A percentile compares a stretch with the other conserved stretches of the same genome.
Evolutionary conservation across 2,329 filamentous ascomycete species (phyloP).

Genomic region (Orbilia oligospora): DNA sequence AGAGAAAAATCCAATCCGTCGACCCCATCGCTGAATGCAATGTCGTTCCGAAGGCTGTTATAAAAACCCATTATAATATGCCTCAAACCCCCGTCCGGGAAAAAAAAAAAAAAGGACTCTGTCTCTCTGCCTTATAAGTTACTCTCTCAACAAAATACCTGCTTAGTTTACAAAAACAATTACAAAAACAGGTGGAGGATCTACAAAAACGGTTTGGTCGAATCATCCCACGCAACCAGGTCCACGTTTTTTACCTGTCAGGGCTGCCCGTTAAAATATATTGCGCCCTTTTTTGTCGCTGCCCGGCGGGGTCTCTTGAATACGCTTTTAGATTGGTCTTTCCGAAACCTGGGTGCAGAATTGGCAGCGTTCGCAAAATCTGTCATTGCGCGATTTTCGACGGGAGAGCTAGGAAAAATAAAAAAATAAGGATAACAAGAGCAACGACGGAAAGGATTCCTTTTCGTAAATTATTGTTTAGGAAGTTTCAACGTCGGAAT

Average conservation of each 20-base stretch:
- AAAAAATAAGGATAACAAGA: neutral
- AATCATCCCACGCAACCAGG: conserved; percentile 59
- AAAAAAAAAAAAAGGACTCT: conserved; percentile 4
- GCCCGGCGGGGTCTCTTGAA: conserved; percentile 8
- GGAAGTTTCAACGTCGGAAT: conserved; percentile 1
- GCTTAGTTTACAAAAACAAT: no score
- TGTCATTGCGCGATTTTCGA: conserved; percentile 53
- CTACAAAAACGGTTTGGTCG: conserved; percentile 34
- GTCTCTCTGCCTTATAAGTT: conserved; percentile 4
- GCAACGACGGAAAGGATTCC: neutral
- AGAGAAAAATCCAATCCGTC: conserved; percentile 1
- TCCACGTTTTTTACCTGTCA: conserved; percentile 46
- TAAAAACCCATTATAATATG: conserved; percentile 38
- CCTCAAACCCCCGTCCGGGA: conserved; percentile 42
- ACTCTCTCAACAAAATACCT: conserved; percentile 22
- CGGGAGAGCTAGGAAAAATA: conserved; percentile 20
- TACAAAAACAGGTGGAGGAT: neutral
- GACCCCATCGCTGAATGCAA: conserved; percentile 11
- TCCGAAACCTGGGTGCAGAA: conserved; percentile 60
- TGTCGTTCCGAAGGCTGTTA: conserved; percentile 33
- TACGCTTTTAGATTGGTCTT: conserved; percentile 35
- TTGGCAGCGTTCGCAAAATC: conserved; percentile 49
- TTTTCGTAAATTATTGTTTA: neutral
- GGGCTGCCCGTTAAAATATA: neutral
- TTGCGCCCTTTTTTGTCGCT: conserved; percentile 27